A percentile compares a stretch with the other conserved stretches of the same genome.
Conservation (phyloP, 1,284 basidiomycete species). For the Paramarasmius palmivorus region DNA sequence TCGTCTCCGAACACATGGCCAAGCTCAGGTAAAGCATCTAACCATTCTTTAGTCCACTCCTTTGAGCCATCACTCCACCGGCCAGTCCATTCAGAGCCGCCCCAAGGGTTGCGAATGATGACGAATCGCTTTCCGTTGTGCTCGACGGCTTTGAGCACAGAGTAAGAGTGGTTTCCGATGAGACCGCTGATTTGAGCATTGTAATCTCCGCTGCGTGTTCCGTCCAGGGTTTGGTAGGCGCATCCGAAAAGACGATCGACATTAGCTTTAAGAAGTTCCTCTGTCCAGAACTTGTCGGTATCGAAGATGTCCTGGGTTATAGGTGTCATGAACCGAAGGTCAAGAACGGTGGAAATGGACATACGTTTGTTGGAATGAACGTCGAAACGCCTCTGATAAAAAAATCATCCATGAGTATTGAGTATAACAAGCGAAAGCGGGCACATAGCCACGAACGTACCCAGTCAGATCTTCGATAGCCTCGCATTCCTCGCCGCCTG, state of each 20-base stretch:
- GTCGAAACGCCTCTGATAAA: slow-evolving; percentile 42
- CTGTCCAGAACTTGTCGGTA: slow-evolving; percentile 41
- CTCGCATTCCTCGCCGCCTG: slow-evolving; percentile 40
- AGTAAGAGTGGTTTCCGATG: slow-evolving; percentile 30
- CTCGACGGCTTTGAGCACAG: slow-evolving; percentile 32
- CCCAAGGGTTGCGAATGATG: slow-evolving; percentile 35
- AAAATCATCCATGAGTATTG: neutral
- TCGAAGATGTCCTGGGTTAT: slow-evolving; percentile 47
- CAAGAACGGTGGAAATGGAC: slow-evolving; percentile 3
- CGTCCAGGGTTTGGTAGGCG: slow-evolving; percentile 36
- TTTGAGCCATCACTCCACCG: slow-evolving; percentile 36
- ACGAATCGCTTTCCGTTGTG: slow-evolving; percentile 32
- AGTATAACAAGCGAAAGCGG: neutral
- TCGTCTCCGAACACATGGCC: slow-evolving; percentile 24
- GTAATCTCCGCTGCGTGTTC: slow-evolving; percentile 30
- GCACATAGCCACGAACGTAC: slow-evolving; percentile 24
- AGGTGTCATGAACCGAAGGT: too few species aligned
- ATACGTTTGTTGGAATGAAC: slow-evolving; percentile 37
- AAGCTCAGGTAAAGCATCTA: slow-evolving; percentile 24
- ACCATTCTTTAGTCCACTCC: slow-evolving; percentile 35
- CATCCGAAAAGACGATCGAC: slow-evolving; percentile 49
- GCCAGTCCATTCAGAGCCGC: slow-evolving; percentile 33
- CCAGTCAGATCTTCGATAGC: slow-evolving; percentile 53
- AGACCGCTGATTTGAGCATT: slow-evolving; percentile 37
- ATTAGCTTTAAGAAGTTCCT: slow-evolving; percentile 41